These are phyloP conservation scores for Panus rudis DNA, from an alignment of 768 basidiomycete species.

Conservation along the genomic window DNA sequence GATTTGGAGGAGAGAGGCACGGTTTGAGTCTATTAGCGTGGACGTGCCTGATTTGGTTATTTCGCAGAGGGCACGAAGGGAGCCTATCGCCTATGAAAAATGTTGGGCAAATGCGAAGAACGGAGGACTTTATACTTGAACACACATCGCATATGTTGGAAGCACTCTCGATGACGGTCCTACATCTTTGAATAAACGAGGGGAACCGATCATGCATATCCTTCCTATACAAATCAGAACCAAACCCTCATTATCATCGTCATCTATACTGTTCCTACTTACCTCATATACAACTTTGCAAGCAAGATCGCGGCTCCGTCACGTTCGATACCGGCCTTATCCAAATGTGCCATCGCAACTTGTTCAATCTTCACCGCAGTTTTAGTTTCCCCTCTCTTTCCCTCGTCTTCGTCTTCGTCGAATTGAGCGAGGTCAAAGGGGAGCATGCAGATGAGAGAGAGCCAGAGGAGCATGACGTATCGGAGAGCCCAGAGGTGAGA, in stretches of 20 bases:
- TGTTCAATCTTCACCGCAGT: constrained; percentile 54
- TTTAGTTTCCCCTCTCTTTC: no score
- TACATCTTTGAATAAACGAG: constrained; percentile 46
- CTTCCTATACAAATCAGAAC: constrained; percentile 36
- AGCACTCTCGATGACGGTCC: constrained; percentile 29
- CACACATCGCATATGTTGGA: constrained; percentile 46
- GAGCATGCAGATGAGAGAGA: constrained; percentile 89
- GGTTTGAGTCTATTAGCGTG: constrained; percentile 41
- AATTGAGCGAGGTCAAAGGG: constrained; percentile 90
- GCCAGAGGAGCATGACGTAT: constrained; percentile 83
- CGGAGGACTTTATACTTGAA: constrained; percentile 7
- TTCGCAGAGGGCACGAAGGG: constrained; percentile 64
- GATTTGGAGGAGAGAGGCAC: constrained; percentile 39
- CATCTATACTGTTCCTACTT: constrained; percentile 18
- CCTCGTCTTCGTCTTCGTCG: constrained; percentile 49
- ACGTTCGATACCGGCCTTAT: constrained; percentile 74
- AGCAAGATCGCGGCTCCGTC: constrained; percentile 79
- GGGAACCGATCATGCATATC: constrained; percentile 46
- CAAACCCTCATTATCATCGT: neutral
- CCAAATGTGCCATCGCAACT: constrained; percentile 50
- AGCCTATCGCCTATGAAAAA: constrained; percentile 50
- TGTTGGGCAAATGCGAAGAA: constrained; percentile 1
- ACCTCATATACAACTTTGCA: constrained; percentile 77
- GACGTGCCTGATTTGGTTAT: constrained; percentile 57
- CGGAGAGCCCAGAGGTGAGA: constrained; percentile 69